Base-by-base conservation (phyloP, 2,329 filamentous ascomycete species). In the Waltergamsia citrina region DNA sequence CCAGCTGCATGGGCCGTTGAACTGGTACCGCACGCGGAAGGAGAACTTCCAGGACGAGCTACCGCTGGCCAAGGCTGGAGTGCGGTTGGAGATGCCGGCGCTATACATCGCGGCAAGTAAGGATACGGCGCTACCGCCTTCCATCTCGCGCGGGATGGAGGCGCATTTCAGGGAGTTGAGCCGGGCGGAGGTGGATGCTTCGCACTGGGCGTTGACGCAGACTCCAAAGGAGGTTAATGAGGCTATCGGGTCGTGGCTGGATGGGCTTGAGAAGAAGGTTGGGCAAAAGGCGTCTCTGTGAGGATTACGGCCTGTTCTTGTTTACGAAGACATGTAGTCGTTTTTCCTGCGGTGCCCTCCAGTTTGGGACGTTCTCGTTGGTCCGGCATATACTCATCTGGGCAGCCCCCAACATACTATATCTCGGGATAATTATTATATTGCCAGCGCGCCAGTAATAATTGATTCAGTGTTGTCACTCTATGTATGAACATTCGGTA, bases 131-230 rank as follows among this genome's bases (percentile, higher is more conserved):
- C 62, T 96, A 44, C 81, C 79, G 37, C 78, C 84, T 1, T 62
- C 67, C 25, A 74, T 95, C 72, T 71, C 81, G 2, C 60, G 57
- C 17, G 72, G 73, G 1, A 94, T 94, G 85, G 78, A 78, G 15
- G 63, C 67, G 42, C 61, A 64, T 41, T 75, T 90, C 39, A 70
- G 73, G 3, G 68, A 75, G 30, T 56, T 93, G 48, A 81, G 73
- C 7, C 66, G 69, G 39, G 68, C 61, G 7, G 74, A 83, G 52
- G 79, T 94, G 7, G 35, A 78, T 23, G 70, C 81, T 0, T 65
- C 69, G 14, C 92, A 96, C 58, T 96, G 90, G 90, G 84, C 81
- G 29, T 59, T 94, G 51, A 79, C 76, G 65, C 75, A 94, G 63
- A 74, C 72, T 42, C 69, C 81, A 0, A 71, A 67, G 16, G 74